A percentile compares a stretch with the other conserved stretches of the same genome.
These are phyloP conservation scores for Xylariaceae sp. DNA, from an alignment of 2,329 filamentous ascomycete species.

Conservation along the genomic window DNA sequence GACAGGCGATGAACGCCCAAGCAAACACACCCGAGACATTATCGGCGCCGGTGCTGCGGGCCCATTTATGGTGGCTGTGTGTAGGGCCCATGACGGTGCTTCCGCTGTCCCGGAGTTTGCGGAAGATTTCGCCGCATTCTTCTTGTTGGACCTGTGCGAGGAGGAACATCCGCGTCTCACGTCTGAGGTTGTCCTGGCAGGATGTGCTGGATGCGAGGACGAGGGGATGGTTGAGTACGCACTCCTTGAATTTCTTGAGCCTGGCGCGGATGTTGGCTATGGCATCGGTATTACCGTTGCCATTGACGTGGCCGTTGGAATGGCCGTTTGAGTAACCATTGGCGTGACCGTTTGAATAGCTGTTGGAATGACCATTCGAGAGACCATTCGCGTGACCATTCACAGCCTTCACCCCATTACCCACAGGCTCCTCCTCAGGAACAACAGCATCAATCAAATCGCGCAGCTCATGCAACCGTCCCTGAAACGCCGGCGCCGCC, in stretches of 20 bases:
- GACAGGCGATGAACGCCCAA: constrained; percentile 20
- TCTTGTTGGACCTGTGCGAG: constrained; percentile 19
- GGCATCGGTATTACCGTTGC: constrained; percentile 3
- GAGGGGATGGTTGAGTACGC: constrained; percentile 14
- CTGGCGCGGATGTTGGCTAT: constrained; percentile 13
- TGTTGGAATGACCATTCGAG: background rate
- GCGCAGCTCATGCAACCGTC: constrained; percentile 10
- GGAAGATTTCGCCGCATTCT: constrained; percentile 17
- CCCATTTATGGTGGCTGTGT: constrained; percentile 6
- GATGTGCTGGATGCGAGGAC: constrained; percentile 15
- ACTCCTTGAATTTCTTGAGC: constrained; percentile 16
- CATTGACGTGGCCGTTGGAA: constrained; percentile 1
- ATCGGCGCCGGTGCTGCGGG: constrained; percentile 18
- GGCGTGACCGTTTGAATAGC: background rate
- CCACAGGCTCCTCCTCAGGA: constrained; percentile 4
- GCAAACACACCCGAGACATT: constrained; percentile 20
- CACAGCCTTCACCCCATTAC: constrained; percentile 1
- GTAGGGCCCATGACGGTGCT: background rate
- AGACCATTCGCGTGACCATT: constrained; percentile 2
- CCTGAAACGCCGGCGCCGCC: constrained; percentile 15
- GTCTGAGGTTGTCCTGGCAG: constrained; percentile 14
- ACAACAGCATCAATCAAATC: constrained; percentile 11
- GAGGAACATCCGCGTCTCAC: constrained; percentile 18
- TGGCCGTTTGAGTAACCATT: constrained; percentile 1
- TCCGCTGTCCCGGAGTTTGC: constrained; percentile 4